These are phyloP conservation scores for Bipolaris zeicola DNA, from an alignment of 2,329 filamentous ascomycete species.

Conservation along the genomic window DNA sequence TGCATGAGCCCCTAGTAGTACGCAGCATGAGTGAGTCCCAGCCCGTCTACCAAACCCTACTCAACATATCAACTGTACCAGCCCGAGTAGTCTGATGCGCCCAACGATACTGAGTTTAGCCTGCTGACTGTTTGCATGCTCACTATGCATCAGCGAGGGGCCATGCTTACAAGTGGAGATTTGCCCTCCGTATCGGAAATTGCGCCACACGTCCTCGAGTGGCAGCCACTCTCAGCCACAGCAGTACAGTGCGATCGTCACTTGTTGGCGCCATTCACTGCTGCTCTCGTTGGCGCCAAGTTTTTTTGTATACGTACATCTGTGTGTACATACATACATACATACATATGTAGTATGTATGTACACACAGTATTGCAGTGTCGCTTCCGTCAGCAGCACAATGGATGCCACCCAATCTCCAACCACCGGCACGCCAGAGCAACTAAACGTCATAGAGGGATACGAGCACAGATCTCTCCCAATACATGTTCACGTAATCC, in stretches of 20 bases:
- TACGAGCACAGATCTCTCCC: no score
- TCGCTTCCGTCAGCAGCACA: no score
- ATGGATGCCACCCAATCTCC: no score
- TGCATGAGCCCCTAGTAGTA: neutral
- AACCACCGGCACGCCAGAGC: no score
- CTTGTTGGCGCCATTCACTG: neutral
- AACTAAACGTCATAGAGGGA: no score
- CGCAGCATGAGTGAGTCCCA: neutral
- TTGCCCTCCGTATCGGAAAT: neutral
- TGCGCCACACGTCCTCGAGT: constrained; percentile 4
- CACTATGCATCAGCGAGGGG: neutral
- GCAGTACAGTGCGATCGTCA: neutral
- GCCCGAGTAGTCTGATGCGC: neutral
- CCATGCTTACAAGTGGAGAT: neutral
- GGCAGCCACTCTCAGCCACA: neutral
- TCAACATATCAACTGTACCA: neutral
- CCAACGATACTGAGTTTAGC: neutral
- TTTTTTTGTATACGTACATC: neutral
- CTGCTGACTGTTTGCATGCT: neutral
- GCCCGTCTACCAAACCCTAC: neutral
- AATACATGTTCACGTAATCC: no score
- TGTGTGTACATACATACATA: neutral
- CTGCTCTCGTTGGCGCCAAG: neutral
- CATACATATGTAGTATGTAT: no score
- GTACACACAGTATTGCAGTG: no score